phyloP scores from a whole-genome alignment of 2,329 filamentous ascomycete species.

The Neofusicoccum umdonicola region DNA sequence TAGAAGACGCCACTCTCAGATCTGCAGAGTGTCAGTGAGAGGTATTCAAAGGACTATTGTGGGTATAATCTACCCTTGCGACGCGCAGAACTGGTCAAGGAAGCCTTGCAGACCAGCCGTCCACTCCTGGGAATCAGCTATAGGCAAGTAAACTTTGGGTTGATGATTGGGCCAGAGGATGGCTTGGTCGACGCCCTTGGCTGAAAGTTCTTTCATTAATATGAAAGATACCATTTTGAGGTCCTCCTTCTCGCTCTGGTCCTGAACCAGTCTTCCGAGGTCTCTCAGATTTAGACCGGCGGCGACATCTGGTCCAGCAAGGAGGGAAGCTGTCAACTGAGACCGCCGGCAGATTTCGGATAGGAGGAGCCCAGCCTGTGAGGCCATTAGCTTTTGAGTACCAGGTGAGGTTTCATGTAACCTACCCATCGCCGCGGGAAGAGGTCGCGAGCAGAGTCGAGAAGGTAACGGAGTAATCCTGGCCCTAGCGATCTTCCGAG shows the following conservation, averaged over 20 bases:
- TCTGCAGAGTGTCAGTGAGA: not conserved
- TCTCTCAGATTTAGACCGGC: not conserved
- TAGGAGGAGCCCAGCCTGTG: slow-evolving; percentile 1
- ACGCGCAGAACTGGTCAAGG: slow-evolving; percentile 24
- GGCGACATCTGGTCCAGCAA: not conserved
- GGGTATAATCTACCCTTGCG: slow-evolving; percentile 11
- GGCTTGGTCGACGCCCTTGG: slow-evolving; percentile 24
- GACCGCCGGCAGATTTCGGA: not conserved
- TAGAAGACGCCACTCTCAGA: not conserved
- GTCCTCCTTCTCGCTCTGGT: slow-evolving; percentile 27
- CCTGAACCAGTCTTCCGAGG: slow-evolving; percentile 29
- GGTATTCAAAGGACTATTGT: too few relatives aligned
- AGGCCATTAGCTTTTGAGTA: not conserved
- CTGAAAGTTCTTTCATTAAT: slow-evolving; percentile 28
- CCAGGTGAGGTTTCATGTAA: not conserved
- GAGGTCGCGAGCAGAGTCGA: not conserved
- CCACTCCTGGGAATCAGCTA: slow-evolving; percentile 23
- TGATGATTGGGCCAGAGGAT: slow-evolving; percentile 26
- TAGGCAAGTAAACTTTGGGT: slow-evolving; percentile 29
- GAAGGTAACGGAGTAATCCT: not conserved
- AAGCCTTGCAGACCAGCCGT: slow-evolving; percentile 29
- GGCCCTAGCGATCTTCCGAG: not conserved
- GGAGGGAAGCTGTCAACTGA: not conserved
- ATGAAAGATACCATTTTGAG: slow-evolving; percentile 32
- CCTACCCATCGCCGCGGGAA: slow-evolving; percentile 4